A percentile compares a stretch with the other conserved stretches of the same genome.
phyloP scores from a whole-genome alignment of 2,329 filamentous ascomycete genomes.

The Pseudocercospora macadamiae region DNA sequence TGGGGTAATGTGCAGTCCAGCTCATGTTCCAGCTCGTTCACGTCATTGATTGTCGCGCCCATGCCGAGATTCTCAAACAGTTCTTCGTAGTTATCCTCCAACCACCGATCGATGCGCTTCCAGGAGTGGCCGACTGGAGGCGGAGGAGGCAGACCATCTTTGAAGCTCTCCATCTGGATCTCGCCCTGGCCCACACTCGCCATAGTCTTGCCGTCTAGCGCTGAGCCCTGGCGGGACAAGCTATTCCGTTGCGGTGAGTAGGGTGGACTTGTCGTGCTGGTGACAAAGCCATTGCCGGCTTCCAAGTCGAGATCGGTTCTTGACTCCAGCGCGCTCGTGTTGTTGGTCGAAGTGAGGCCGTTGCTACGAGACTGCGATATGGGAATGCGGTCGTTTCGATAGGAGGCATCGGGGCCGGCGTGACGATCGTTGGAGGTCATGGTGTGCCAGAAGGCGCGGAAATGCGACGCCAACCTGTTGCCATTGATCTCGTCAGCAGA shows the following conservation, averaged over 20 bases:
- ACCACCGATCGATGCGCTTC: conserved; percentile 91
- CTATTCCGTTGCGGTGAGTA: conserved; percentile 85
- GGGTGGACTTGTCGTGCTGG: conserved; percentile 66
- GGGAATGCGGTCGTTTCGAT: conserved; percentile 84
- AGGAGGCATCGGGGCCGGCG: conserved; percentile 89
- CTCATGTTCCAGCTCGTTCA: conserved; percentile 96
- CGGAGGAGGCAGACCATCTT: conserved; percentile 85
- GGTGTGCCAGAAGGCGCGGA: conserved; percentile 92
- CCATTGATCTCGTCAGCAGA: conserved; percentile 10
- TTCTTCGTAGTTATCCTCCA: conserved; percentile 93
- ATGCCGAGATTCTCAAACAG: conserved; percentile 91
- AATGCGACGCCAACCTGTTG: conserved; percentile 63
- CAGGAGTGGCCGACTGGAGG: conserved; percentile 89
- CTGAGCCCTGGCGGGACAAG: conserved; percentile 55
- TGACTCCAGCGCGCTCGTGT: conserved; percentile 83
- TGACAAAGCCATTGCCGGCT: conserved; percentile 63
- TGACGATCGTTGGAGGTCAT: conserved; percentile 78
- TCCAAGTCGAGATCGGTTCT: conserved; percentile 75
- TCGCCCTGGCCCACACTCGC: conserved; percentile 76
- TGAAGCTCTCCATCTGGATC: conserved; percentile 95
- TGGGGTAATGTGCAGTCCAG: conserved; percentile 91
- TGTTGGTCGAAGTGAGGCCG: conserved; percentile 77
- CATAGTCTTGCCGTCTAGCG: conserved; percentile 56
- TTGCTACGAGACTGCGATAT: conserved; percentile 80
- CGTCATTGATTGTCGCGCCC: conserved; percentile 87